These are phyloP conservation scores for Coemansia sp. DNA, from an alignment of 192 early-diverging fungal genomes.

Conservation along the genomic window DNA sequence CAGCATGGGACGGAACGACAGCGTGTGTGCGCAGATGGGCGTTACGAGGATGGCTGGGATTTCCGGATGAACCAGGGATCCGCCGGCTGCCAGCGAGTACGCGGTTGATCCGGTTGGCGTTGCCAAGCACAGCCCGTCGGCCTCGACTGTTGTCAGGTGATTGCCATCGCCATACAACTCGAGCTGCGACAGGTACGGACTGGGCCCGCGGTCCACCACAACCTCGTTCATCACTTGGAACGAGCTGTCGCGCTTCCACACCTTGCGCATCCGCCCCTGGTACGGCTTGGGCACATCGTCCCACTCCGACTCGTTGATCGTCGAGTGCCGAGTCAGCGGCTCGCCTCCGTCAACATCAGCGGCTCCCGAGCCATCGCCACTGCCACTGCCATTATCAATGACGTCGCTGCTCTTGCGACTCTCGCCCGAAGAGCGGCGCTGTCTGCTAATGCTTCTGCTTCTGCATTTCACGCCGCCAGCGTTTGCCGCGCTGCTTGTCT, in stretches of 20 bases:
- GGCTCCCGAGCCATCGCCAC: not conserved
- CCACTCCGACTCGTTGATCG: slow-evolving; percentile 43
- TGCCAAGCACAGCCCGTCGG: slow-evolving; percentile 91
- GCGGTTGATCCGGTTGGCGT: slow-evolving; percentile 94
- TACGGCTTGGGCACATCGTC: slow-evolving; percentile 51
- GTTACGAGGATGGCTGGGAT: slow-evolving; percentile 91
- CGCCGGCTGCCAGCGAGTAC: slow-evolving; percentile 90
- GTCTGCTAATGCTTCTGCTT: slow-evolving; percentile 1
- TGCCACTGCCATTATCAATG: not conserved
- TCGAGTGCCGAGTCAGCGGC: not conserved
- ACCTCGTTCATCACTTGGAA: slow-evolving; percentile 96
- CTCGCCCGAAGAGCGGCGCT: slow-evolving; percentile 5
- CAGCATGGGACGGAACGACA: slow-evolving; percentile 96
- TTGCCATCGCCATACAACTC: slow-evolving; percentile 84
- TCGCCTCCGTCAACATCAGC: not conserved
- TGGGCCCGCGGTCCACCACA: slow-evolving; percentile 92
- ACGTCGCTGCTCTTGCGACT: not conserved
- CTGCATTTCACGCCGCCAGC: not conserved
- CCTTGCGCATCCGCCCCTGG: slow-evolving; percentile 56
- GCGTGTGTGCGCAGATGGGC: slow-evolving; percentile 89
- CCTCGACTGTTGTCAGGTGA: slow-evolving; percentile 93
- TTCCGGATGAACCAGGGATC: slow-evolving; percentile 93
- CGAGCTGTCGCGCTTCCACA: slow-evolving; percentile 61
- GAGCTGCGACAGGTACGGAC: slow-evolving; percentile 84
- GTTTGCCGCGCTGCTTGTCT: not conserved